Evolutionary conservation across 1,139 yeast genomes (phyloP), one percentile per base, ranked within the genome.

Genomic region (Yamadazyma songkhlaensis): DNA sequence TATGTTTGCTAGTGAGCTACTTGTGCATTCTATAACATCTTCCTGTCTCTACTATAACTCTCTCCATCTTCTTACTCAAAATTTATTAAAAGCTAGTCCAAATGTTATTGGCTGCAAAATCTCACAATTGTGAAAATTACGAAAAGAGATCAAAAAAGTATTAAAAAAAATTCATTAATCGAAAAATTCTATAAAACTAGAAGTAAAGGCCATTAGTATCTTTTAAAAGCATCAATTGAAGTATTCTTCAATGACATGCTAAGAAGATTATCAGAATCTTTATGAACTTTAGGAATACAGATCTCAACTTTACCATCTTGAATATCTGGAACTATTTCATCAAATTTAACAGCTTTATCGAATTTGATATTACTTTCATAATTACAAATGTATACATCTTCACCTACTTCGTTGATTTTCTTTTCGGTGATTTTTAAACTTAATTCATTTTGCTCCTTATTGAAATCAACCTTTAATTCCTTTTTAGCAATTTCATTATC

Each of bases 401-500:
- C 51, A 12, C 48, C 50, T 8, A 38, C 39, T 10, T 46, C 38
- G n/a, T 32, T 39, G 20, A 32, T 38, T 4, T 46, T 42, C 37
- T 50, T 51, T 32, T 49, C 44, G 17, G 20, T 41, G 25, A 55
- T 46, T 12, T 50, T 44, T 25, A 60, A 45, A 12, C 46, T 48
- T 37, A 60, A 48, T 42, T 53, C 54, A 34, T 60, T 59, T 28
- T 53, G 55, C 24, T 53, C 46, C 39, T 54, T 54, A 30, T 49
- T 46, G 42, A 48, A 56, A 35, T 59, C 60, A 36, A 59, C 47
- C 30, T 51, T 53, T 31, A 59, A 50, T 33, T 56, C 58, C 25
- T 56, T 55, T 24, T 49, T 43, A 10, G 49, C 45, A 28, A 58
- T 47, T 26, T 53, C 45, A n/a, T 45, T 43, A 34, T 55, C 54